phyloP scores from a whole-genome alignment of 306 rosid genomes.

The Carpinus fangiana region DNA sequence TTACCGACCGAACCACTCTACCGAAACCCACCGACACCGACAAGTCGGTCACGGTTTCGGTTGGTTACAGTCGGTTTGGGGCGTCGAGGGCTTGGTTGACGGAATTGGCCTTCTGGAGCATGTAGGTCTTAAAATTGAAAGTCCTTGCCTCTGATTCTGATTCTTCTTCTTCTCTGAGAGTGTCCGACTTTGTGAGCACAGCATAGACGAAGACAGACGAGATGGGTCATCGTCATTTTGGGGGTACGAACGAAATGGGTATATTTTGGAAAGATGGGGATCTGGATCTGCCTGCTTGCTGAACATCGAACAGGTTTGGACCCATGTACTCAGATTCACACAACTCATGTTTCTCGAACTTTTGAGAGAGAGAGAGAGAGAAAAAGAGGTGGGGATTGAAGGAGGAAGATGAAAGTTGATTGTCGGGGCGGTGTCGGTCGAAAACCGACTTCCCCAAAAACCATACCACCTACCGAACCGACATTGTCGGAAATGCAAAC shows the following conservation, averaged over 20 bases:
- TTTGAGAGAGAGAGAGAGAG: not conserved
- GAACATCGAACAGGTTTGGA: constrained; percentile 34
- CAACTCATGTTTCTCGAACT: constrained; percentile 37
- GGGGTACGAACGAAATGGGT: constrained; percentile 18
- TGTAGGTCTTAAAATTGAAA: constrained; percentile 57
- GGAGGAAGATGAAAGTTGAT: not conserved
- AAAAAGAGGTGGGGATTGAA: not conserved
- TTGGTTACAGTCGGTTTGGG: too few relatives aligned
- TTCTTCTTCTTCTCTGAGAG: constrained; percentile 12
- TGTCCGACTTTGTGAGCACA: constrained; percentile 34
- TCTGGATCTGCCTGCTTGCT: constrained; percentile 42
- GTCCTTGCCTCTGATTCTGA: not conserved
- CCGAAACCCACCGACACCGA: too few relatives aligned
- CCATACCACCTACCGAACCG: too few relatives aligned
- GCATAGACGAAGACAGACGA: constrained; percentile 33
- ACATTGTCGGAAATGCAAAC: too few relatives aligned
- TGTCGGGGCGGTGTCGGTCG: too few relatives aligned
- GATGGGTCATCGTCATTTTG: constrained; percentile 5
- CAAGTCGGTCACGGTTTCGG: too few relatives aligned
- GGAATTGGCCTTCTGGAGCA: constrained; percentile 45
- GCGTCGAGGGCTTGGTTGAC: constrained; percentile 62
- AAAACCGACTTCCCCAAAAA: too few relatives aligned
- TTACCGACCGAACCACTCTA: too few relatives aligned
- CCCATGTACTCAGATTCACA: constrained; percentile 47
- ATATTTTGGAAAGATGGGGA: constrained; percentile 21